A percentile compares a stretch with the other conserved stretches of the same genome.
Conservation (phyloP, 371 early-diverging fungal genomes). For the Syncephalis plumigaleata region DNA sequence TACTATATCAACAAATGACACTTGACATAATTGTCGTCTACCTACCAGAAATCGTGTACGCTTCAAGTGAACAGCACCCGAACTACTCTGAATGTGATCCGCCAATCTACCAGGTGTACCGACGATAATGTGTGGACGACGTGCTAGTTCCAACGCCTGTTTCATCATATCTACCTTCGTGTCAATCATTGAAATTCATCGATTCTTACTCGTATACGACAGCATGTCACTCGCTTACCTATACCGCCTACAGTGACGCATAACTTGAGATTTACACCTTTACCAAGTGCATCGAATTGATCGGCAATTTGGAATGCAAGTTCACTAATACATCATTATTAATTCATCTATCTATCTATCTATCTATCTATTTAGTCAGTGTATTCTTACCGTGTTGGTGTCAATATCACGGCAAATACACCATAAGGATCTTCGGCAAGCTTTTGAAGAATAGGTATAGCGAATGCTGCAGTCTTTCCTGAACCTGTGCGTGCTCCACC, state of each 20-base stretch:
- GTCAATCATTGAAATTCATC: too few species aligned
- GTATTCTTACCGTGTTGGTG: slow-evolving; percentile 72
- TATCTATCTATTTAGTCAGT: not conserved
- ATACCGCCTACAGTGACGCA: slow-evolving; percentile 93
- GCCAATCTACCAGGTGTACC: slow-evolving; percentile 96
- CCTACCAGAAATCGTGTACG: slow-evolving; percentile 8
- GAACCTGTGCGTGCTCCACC: slow-evolving; percentile 98
- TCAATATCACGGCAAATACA: slow-evolving; percentile 84
- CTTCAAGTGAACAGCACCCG: slow-evolving; percentile 41
- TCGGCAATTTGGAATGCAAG: slow-evolving; percentile 95
- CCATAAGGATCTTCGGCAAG: slow-evolving; percentile 87
- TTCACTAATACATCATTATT: slow-evolving; percentile 33
- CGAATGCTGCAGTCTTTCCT: slow-evolving; percentile 99
- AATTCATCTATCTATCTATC: not conserved
- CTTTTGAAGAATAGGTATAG: slow-evolving; percentile 91
- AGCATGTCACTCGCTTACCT: slow-evolving; percentile 12
- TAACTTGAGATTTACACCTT: slow-evolving; percentile 68
- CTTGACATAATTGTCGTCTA: not conserved
- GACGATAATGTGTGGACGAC: slow-evolving; percentile 87
- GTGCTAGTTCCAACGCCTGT: slow-evolving; percentile 75
- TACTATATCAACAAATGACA: slow-evolving; percentile 1
- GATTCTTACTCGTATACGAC: too few species aligned
- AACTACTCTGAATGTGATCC: slow-evolving; percentile 73
- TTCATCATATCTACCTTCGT: slow-evolving; percentile 59
- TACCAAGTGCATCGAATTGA: slow-evolving; percentile 84